A percentile compares a stretch with the other conserved stretches of the same genome.
These are phyloP conservation scores for Starmerella apicola DNA, from an alignment of 805 yeast species.

Conservation along the genomic window DNA sequence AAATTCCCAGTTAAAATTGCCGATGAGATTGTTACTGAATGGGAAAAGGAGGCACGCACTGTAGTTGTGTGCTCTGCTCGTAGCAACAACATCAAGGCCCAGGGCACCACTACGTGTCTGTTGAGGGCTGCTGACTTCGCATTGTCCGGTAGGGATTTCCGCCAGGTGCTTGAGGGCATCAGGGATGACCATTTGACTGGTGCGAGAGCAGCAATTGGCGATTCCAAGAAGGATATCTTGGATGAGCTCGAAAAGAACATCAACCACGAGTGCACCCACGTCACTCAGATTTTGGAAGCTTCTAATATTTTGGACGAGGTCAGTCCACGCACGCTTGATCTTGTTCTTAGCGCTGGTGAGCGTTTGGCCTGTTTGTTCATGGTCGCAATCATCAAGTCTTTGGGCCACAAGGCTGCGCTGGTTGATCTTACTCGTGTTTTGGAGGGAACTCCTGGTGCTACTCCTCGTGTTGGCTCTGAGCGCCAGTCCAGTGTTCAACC, in stretches of 20 bases:
- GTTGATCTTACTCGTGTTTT: constrained; percentile 67
- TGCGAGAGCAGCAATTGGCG: constrained; percentile 44
- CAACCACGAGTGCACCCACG: constrained; percentile 50
- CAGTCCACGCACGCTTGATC: constrained; percentile 73
- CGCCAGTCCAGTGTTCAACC: neutral
- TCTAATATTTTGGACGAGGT: constrained; percentile 87
- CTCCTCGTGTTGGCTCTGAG: constrained; percentile 19
- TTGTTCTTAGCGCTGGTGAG: constrained; percentile 89
- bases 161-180: constrained; percentile 48
- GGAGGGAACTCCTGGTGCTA: constrained; percentile 5
- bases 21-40: constrained; percentile 60
- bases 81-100: constrained; percentile 78
- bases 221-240: constrained; percentile 32
- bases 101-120: constrained; percentile 88
- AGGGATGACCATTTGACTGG: constrained; percentile 67
- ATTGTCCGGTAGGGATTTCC: constrained; percentile 30
- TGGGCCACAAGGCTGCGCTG: constrained; percentile 64
- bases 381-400: constrained; percentile 72
- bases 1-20: constrained; percentile 81
- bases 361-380: constrained; percentile 81
- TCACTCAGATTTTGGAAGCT: constrained; percentile 64
- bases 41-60: constrained; percentile 45
- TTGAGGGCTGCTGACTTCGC: constrained; percentile 64
- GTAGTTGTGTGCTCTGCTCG: constrained; percentile 96
- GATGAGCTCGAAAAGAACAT: constrained; percentile 47